Conservation (phyloP, 164 flowering plant genomes). For the Nelumbo lutea region DNA sequence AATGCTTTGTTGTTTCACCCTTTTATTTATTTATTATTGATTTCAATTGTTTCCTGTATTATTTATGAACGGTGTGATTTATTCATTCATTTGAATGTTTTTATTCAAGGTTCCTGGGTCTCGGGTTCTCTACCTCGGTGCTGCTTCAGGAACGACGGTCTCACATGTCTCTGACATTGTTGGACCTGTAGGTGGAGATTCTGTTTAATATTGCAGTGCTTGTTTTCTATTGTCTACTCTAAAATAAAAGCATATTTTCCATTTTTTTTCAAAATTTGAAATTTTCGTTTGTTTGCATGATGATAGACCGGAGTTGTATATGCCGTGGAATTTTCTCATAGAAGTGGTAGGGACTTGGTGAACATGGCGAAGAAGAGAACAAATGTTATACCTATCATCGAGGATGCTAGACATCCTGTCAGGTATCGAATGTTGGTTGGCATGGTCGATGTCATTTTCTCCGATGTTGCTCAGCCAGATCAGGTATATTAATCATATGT, state of each 20-base stretch:
- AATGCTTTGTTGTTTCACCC: background rate
- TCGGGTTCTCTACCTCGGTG: slow-evolving; percentile 84
- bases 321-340: slow-evolving; percentile 96
- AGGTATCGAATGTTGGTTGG: slow-evolving; percentile 92
- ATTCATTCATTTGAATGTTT: background rate
- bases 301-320: slow-evolving; percentile 73
- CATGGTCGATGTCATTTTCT: slow-evolving; percentile 90
- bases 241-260: background rate
- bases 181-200: slow-evolving; percentile 76
- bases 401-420: slow-evolving; percentile 94
- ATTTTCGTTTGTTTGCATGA: background rate
- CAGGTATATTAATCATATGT: slow-evolving; percentile 50
- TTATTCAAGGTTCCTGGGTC: slow-evolving; percentile 73
- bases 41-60: background rate
- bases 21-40: background rate
- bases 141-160: slow-evolving; percentile 97
- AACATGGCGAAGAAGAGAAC: slow-evolving; percentile 98
- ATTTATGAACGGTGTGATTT: background rate
- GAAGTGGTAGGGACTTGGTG: slow-evolving; percentile 97
- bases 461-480: slow-evolving; percentile 99
- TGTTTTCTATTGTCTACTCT: background rate
- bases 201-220: background rate
- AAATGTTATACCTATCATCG: slow-evolving; percentile 86
- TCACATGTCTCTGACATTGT: slow-evolving; percentile 96
- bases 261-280: background rate